Evolutionary conservation across 2,329 filamentous ascomycete genomes (phyloP), one percentile per base, ranked within the genome.

Genomic region (Madurella mycetomatis): DNA sequence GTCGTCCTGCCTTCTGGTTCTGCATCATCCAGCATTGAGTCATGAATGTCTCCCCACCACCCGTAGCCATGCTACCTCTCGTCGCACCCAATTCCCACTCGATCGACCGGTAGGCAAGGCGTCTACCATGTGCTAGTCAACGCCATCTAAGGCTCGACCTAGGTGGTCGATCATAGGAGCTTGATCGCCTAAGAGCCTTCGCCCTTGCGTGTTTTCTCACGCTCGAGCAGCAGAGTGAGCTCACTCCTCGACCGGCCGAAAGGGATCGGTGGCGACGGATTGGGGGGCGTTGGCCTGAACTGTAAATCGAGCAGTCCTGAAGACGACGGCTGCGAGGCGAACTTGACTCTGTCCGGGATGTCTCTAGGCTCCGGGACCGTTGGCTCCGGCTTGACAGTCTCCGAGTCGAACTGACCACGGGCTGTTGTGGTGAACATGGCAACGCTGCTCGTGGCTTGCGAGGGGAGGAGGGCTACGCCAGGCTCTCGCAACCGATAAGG

Each of bases 191-290:
- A 43, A 47, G 34, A 40, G 8, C 32, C 37, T 7, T 68, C 67
- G 16, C 61, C 61, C 40, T 57, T 65, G 46, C 70, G 66, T 13
- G 67, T 68, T 60, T 75, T 79, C 57, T 80, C 79, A 37, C 77
- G 75, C 60, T 83, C 79, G 17, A 85, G 70, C 1, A 85, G 70
- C 4, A 85, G 68, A 9, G 77, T 79, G 30, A 85, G 70, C 64
- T 85, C 81, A 61, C 81, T 84, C 66, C 78, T 82, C n/a, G 81
- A 79, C 54, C 80, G 73, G n/a, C 73, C 80, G 47, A 84, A 69
- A 4, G 77, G 78, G 8, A 80, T 71, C 13, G 68, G 68, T 25
- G 75, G 68, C 13, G 72, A 69, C 11, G 71, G 66, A 42, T 71
- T 77, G 4, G 77, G 78, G 51, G 73, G 74, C 0, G 79, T 82